Percentiles rank a stretch among this genome's conserved stretches.
phyloP scores from a whole-genome alignment of 495 filamentous ascomycete species.

The Trichoderma gamsii region DNA sequence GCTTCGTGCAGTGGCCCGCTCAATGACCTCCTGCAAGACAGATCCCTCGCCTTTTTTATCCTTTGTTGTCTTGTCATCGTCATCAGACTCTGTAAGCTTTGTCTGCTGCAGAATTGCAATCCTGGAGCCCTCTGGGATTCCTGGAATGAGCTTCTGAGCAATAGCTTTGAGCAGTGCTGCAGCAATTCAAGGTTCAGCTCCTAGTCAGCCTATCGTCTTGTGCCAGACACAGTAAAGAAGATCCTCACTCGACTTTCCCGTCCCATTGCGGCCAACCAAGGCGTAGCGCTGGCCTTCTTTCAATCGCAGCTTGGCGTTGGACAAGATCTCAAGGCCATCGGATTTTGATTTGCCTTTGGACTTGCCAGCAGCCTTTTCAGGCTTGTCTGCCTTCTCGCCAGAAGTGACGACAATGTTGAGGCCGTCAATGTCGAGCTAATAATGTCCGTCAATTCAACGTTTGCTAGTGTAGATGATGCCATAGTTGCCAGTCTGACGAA shows the following conservation, averaged over 20 bases:
- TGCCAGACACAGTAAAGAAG: not conserved
- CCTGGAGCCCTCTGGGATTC: constrained; percentile 61
- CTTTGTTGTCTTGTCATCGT: constrained; percentile 21
- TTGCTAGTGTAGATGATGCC: not conserved
- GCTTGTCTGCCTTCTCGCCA: constrained; percentile 22
- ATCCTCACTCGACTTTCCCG: constrained; percentile 68
- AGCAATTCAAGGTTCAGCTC: not conserved
- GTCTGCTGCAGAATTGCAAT: constrained; percentile 72
- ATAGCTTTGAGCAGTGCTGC: constrained; percentile 66
- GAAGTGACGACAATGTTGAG: constrained; percentile 57
- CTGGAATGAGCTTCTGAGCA: constrained; percentile 71
- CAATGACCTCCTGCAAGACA: constrained; percentile 63
- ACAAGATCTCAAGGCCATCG: constrained; percentile 60
- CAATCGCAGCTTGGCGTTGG: constrained; percentile 59
- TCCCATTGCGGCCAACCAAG: constrained; percentile 69
- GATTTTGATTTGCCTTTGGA: constrained; percentile 48
- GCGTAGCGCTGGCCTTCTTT: constrained; percentile 68
- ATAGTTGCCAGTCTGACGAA: constrained; percentile 20
- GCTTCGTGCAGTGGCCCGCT: constrained; percentile 56
- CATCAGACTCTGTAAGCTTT: constrained; percentile 28
- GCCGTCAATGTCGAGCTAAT: constrained; percentile 61
- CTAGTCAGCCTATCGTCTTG: constrained; percentile 5
- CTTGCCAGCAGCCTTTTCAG: constrained; percentile 30
- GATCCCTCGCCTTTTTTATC: constrained; percentile 24
- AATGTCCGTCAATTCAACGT: not conserved